Percentiles rank a stretch among this genome's conserved stretches.
Conservation (phyloP, 2,329 filamentous ascomycete genomes). For the Thermothelomyces thermophilus region DNA sequence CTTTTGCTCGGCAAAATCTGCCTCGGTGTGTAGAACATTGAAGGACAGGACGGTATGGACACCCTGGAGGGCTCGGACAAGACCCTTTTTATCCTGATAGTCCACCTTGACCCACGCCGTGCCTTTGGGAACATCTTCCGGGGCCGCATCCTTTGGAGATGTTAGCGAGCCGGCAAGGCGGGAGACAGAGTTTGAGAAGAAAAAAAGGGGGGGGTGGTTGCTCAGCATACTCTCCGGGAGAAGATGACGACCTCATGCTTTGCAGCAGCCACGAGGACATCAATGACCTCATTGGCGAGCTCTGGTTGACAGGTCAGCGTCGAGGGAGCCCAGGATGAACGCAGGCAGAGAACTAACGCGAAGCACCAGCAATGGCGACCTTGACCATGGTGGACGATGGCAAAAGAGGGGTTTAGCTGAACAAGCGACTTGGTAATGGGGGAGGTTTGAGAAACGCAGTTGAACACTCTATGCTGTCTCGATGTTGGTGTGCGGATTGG, state of each 20-base stretch:
- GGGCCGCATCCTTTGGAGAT: too few relatives aligned
- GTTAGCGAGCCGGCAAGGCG: too few relatives aligned
- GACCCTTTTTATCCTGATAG: slow-evolving; percentile 18
- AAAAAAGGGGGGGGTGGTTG: not conserved
- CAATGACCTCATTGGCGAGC: slow-evolving; percentile 14
- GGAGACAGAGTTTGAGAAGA: not conserved
- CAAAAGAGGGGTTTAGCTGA: not conserved
- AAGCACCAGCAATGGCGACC: slow-evolving; percentile 15
- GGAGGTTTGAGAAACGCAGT: too few relatives aligned
- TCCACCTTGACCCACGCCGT: slow-evolving; percentile 17
- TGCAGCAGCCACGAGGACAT: slow-evolving; percentile 11
- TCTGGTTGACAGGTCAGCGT: slow-evolving; percentile 9
- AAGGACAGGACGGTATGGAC: slow-evolving; percentile 26
- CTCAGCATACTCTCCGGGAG: slow-evolving; percentile 10
- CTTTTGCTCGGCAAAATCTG: slow-evolving; percentile 20
- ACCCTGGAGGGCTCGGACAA: slow-evolving; percentile 20
- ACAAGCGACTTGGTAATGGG: too few relatives aligned
- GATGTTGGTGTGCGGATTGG: too few relatives aligned
- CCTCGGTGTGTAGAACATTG: slow-evolving; percentile 20
- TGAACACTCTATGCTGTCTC: too few relatives aligned
- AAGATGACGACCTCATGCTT: slow-evolving; percentile 17
- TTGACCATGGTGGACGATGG: slow-evolving; percentile 12
- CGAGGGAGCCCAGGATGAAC: not conserved
- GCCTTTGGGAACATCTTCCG: slow-evolving; percentile 5
- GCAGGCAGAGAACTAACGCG: slow-evolving; percentile 2